Percentiles rank a stretch among this genome's conserved stretches.
These are phyloP conservation scores for Mycena belliarum DNA, from an alignment of 768 basidiomycete genomes.

Conservation along the genomic window DNA sequence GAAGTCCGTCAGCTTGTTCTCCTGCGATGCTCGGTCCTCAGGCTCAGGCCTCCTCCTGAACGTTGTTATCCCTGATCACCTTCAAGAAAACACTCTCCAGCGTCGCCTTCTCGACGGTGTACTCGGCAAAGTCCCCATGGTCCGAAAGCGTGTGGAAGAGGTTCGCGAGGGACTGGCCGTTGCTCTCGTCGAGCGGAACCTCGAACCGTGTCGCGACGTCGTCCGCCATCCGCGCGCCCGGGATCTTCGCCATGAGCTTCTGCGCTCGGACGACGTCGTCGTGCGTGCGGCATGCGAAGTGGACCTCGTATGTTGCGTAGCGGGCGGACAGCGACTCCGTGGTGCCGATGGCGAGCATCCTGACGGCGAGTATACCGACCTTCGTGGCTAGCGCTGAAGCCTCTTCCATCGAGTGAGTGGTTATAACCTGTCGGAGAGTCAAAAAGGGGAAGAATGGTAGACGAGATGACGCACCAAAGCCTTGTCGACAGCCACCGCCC, in stretches of 20 bases:
- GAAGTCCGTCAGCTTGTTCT: constrained; percentile 5
- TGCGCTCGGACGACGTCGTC: constrained; percentile 62
- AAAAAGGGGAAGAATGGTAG: background rate
- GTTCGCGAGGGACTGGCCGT: constrained; percentile 52
- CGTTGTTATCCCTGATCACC: constrained; percentile 63
- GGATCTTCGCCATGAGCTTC: constrained; percentile 59
- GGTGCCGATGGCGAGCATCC: constrained; percentile 71
- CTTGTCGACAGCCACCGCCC: constrained; percentile 65
- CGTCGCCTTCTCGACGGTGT: constrained; percentile 69
- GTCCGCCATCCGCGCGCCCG: constrained; percentile 65
- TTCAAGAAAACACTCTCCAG: constrained; percentile 75
- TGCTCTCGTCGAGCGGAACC: constrained; percentile 55
- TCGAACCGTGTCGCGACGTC: constrained; percentile 79
- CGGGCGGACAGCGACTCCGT: constrained; percentile 62
- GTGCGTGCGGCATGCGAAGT: constrained; percentile 66
- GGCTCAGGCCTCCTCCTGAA: constrained; percentile 48
- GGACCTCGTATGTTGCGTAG: constrained; percentile 76
- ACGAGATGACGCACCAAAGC: constrained; percentile 19
- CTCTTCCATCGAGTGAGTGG: constrained; percentile 64
- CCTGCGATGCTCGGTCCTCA: background rate
- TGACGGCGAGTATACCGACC: constrained; percentile 75
- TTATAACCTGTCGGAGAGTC: constrained; percentile 53
- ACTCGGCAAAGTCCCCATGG: constrained; percentile 59
- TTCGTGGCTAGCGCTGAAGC: constrained; percentile 52
- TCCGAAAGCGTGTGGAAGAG: constrained; percentile 59